Evolutionary conservation across 176 grass and related monocot genomes (phyloP), one percentile per base, ranked within the genome.

Genomic region (Luzula sylvatica): DNA sequence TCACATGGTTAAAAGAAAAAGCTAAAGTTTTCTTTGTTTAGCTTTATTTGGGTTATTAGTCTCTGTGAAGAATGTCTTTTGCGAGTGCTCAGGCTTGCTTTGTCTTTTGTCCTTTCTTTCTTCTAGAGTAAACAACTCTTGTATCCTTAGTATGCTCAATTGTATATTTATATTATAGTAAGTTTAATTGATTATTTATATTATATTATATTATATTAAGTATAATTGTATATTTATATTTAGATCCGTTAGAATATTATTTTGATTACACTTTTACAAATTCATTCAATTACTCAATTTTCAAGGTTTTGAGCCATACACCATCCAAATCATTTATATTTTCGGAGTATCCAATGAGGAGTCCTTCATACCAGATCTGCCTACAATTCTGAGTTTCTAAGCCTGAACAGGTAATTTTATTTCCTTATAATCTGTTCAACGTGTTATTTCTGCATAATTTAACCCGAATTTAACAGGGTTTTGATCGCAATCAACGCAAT

Each of bases 1-100:
- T 41, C 35, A 47, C 58, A 63, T 63, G 58, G 29, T 47, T 20
- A 29, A 63, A 63, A 63, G 58, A 41, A 12, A 45, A 63, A 9
- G 3, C 46, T 63, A 21, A 28, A 23, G 24, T 29, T 48, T 41
- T n/a, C n/a, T n/a, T n/a, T n/a, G n/a, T 48, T 47, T 48, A 11
- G 42, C 58, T 48, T 44, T 44, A 26, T 44, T 13, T 60, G 20
- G 11, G 3, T 59, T 29, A 30, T 45, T 62, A 11, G 7, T 23
- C 42, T 47, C 42, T 47, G 55, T 42, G 39, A 42, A 58, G 55
- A 15, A 18, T 5, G 3, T 42, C 35, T 14, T 38, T 38, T 9
- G 16, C 40, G 18, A 5, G 18, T 14, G 30, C 25, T 17, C 17
- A 20, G 32, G 30, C 30, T 58, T 58, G 11, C 35, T 21, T 24